phyloP scores from a whole-genome alignment of 371 early-diverging fungal species.

The Mortierella sp. region DNA sequence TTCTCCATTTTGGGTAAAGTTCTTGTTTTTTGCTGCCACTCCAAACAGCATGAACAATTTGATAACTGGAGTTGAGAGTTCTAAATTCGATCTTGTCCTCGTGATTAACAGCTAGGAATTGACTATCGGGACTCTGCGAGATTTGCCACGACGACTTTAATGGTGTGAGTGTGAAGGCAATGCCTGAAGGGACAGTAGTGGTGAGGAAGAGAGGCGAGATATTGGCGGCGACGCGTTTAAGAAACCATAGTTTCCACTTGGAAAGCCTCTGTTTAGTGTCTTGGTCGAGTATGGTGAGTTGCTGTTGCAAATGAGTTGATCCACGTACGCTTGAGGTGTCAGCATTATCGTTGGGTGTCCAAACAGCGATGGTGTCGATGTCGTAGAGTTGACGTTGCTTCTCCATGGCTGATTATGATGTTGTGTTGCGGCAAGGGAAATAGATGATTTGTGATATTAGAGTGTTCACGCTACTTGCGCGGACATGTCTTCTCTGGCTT shows the following conservation, averaged over 20 bases:
- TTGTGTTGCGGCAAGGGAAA: background rate
- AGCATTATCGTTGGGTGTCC: conserved; percentile 58
- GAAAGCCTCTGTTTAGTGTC: conserved; percentile 28
- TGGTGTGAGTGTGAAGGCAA: conserved; percentile 53
- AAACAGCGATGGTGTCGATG: conserved; percentile 57
- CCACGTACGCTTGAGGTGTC: conserved; percentile 4
- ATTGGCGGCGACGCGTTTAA: conserved; percentile 48
- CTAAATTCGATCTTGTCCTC: conserved; percentile 60
- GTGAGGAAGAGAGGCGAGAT: conserved; percentile 55
- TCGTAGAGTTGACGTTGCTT: conserved; percentile 60
- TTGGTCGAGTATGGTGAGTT: conserved; percentile 26
- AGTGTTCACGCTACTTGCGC: too few species aligned
- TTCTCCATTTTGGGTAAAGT: conserved; percentile 59
- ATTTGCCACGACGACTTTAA: conserved; percentile 56
- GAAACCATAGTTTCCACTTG: conserved; percentile 46
- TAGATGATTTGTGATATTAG: background rate
- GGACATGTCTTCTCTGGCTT: conserved; percentile 1
- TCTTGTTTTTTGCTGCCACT: conserved; percentile 32
- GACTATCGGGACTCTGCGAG: conserved; percentile 56
- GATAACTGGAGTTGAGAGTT: conserved; percentile 52
- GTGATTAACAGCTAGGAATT: conserved; percentile 57
- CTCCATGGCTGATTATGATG: conserved; percentile 33
- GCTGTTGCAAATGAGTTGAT: conserved; percentile 18
- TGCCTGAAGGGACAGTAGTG: conserved; percentile 60
- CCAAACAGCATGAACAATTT: conserved; percentile 51